Conservation (phyloP, 768 basidiomycete genomes). For the Boletus barrowsii region DNA sequence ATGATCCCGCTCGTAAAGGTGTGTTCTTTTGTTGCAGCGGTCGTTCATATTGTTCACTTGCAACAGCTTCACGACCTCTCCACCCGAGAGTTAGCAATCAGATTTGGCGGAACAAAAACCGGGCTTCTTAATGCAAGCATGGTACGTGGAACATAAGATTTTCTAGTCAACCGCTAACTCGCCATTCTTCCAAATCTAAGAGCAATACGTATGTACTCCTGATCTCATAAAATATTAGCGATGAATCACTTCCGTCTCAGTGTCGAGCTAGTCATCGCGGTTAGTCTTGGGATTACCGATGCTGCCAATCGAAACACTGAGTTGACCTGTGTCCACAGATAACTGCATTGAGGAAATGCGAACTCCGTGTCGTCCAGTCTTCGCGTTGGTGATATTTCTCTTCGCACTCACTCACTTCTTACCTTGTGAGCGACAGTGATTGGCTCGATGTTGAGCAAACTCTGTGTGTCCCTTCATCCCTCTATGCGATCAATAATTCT, state of each 20-base stretch:
- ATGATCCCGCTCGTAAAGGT: constrained; percentile 81
- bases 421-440: constrained; percentile 49
- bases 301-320: neutral
- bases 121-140: constrained; percentile 80
- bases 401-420: neutral
- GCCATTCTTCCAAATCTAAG: constrained; percentile 33
- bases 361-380: constrained; percentile 79
- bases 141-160: constrained; percentile 39
- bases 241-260: constrained; percentile 28
- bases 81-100: constrained; percentile 67
- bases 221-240: neutral
- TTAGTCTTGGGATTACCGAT: constrained; percentile 34
- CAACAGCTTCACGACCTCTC: constrained; percentile 71
- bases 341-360: constrained; percentile 76
- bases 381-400: constrained; percentile 47
- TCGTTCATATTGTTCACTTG: constrained; percentile 4
- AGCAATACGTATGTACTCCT: constrained; percentile 58
- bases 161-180: constrained; percentile 1
- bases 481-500: neutral
- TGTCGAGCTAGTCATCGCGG: constrained; percentile 68
- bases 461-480: constrained; percentile 39
- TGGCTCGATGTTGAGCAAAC: constrained; percentile 80
- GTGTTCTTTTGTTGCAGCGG: neutral
- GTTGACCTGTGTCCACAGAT: constrained; percentile 37
- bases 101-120: constrained; percentile 74